phyloP scores from a whole-genome alignment of 768 basidiomycete species.

The Phlebiopsis gigantea region DNA sequence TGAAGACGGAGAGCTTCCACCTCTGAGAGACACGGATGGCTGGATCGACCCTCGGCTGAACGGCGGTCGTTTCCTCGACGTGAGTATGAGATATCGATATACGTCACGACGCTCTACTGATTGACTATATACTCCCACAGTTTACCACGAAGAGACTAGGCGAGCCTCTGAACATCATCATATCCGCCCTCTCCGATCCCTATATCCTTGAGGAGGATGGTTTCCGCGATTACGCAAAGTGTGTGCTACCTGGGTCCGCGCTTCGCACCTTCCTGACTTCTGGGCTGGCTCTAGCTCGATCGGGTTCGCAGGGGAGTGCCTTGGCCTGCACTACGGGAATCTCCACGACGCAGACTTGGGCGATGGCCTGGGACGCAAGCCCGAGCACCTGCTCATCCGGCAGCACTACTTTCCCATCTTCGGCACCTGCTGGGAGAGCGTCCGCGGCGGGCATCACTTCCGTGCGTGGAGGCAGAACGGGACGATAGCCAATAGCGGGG shows the following conservation, averaged over 20 bases:
- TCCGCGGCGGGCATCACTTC: slow-evolving; percentile 83
- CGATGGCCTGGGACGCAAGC: slow-evolving; percentile 69
- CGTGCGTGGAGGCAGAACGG: slow-evolving; percentile 89
- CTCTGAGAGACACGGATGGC: slow-evolving; percentile 28
- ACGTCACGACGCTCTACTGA: neutral
- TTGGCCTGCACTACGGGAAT: slow-evolving; percentile 72
- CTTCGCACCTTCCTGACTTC: neutral
- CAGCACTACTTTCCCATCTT: slow-evolving; percentile 74
- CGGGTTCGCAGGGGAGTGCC: slow-evolving; percentile 78
- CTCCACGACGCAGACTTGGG: slow-evolving; percentile 79
- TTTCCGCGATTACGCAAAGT: slow-evolving; percentile 68
- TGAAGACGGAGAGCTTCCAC: slow-evolving; percentile 24
- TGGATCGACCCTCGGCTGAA: slow-evolving; percentile 66
- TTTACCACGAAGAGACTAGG: slow-evolving; percentile 61
- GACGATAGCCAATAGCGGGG: slow-evolving; percentile 60
- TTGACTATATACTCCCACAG: slow-evolving; percentile 28
- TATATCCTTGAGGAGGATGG: slow-evolving; percentile 73
- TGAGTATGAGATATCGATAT: slow-evolving; percentile 29
- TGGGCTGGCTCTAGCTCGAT: slow-evolving; percentile 46
- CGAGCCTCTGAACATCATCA: slow-evolving; percentile 82
- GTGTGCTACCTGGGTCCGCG: slow-evolving; percentile 8
- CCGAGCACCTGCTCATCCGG: slow-evolving; percentile 67
- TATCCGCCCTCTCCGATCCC: slow-evolving; percentile 75
- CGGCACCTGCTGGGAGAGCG: slow-evolving; percentile 88
- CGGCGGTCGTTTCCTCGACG: slow-evolving; percentile 75